Percentiles rank a stretch among this genome's conserved stretches.
Conservation (phyloP, 2,329 filamentous ascomycete genomes). For the Ascochyta clinopodiicola region DNA sequence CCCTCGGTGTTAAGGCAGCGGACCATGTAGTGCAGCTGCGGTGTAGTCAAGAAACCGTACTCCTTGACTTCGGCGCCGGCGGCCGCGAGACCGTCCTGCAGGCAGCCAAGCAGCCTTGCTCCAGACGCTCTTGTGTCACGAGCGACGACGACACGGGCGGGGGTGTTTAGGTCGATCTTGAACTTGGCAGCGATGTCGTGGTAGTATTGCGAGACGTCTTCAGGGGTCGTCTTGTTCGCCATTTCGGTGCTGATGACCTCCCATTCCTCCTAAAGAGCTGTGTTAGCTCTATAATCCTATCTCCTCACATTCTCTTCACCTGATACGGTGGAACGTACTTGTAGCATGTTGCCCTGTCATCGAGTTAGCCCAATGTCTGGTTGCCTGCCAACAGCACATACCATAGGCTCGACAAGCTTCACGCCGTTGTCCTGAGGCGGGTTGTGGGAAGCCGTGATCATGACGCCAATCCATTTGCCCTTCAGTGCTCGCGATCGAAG, state of each 20-base stretch:
- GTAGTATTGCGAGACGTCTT: conserved; percentile 78
- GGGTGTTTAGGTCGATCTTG: conserved; percentile 70
- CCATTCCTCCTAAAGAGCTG: conserved; percentile 71
- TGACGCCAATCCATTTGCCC: conserved; percentile 89
- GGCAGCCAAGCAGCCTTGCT: conserved; percentile 77
- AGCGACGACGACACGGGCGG: conserved; percentile 85
- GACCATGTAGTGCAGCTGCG: conserved; percentile 96
- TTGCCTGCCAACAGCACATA: conserved; percentile 43
- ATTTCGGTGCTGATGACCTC: conserved; percentile 86
- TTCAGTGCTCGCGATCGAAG: conserved; percentile 89
- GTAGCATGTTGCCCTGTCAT: conserved; percentile 85
- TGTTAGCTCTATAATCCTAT: conserved; percentile 22
- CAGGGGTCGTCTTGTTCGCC: conserved; percentile 81
- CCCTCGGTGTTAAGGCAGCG: conserved; percentile 93
- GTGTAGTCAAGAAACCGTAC: conserved; percentile 91
- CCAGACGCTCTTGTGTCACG: conserved; percentile 94
- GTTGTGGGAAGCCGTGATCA: conserved; percentile 73
- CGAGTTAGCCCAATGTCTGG: conserved; percentile 23
- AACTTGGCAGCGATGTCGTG: conserved; percentile 66
- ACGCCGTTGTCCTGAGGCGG: conserved; percentile 70
- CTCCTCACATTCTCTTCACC: background rate
- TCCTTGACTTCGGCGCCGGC: conserved; percentile 78
- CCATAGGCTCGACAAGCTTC: conserved; percentile 90
- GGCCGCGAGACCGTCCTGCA: conserved; percentile 80
- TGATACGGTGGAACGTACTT: conserved; percentile 33